Conservation (phyloP, 257 asterid species). For the Prunella vulgaris region DNA sequence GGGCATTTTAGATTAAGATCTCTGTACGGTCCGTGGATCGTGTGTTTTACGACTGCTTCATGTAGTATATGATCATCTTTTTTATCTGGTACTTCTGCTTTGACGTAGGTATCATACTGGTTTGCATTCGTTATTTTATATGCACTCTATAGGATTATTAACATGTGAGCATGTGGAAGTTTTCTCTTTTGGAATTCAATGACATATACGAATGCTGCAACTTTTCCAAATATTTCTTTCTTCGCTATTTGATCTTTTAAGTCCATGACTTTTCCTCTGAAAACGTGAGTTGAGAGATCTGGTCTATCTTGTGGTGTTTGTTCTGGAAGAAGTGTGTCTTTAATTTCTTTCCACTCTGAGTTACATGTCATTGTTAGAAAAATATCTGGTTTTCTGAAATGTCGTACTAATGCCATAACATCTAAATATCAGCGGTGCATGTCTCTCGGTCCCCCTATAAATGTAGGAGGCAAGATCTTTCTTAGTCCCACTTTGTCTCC, state of each 20-base stretch:
- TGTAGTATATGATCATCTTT: not conserved
- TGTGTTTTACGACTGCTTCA: not conserved
- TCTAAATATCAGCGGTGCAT: not conserved
- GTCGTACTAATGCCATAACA: not conserved
- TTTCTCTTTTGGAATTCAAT: not conserved
- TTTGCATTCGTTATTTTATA: not conserved
- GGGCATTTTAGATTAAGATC: not conserved
- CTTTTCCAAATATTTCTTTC: not conserved
- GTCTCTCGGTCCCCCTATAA: not conserved
- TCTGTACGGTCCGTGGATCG: not conserved
- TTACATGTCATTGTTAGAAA: not conserved
- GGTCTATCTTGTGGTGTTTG: not conserved
- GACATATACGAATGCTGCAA: not conserved
- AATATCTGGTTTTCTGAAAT: not conserved
- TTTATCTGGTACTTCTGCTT: not conserved
- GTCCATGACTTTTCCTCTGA: not conserved
- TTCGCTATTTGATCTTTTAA: too few relatives aligned
- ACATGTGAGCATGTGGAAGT: not conserved
- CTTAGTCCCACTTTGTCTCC: not conserved
- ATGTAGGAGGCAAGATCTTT: not conserved
- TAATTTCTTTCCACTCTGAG: not conserved
- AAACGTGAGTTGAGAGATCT: not conserved
- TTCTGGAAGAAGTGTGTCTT: not conserved
- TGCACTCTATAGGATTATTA: not conserved
- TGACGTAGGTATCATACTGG: not conserved